A percentile compares a stretch with the other conserved stretches of the same genome.
These are phyloP conservation scores for Chlorella sp. DNA, from an alignment of 139 green algal species.

Conservation along the genomic window DNA sequence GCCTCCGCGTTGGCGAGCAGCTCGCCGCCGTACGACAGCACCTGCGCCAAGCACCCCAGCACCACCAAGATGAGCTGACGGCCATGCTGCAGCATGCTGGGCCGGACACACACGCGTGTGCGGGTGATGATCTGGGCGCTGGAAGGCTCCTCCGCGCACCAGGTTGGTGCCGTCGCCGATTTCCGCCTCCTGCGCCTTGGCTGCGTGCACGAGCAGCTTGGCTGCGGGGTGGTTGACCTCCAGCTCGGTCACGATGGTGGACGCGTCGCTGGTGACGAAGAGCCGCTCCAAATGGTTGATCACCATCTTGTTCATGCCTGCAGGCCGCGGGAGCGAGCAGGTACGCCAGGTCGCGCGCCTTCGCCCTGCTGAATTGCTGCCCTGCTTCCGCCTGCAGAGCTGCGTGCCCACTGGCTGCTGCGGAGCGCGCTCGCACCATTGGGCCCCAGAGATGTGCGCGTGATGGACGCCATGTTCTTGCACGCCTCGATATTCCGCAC, in stretches of 20 bases:
- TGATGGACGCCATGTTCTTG: constrained; percentile 89
- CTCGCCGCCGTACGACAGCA: constrained; percentile 91
- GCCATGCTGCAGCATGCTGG: too few relatives aligned
- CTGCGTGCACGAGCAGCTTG: constrained; percentile 90
- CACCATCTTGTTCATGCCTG: constrained; percentile 99
- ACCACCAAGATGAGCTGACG: too few relatives aligned
- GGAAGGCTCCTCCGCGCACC: constrained; percentile 40
- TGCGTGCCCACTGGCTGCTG: too few relatives aligned
- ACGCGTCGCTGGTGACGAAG: constrained; percentile 95
- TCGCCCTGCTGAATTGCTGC: background rate
- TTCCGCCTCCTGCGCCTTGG: constrained; percentile 90
- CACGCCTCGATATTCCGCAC: constrained; percentile 97
- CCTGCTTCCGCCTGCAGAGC: too few relatives aligned
- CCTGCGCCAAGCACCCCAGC: too few relatives aligned
- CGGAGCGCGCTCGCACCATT: constrained; percentile 86
- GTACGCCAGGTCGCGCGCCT: background rate
- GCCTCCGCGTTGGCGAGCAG: constrained; percentile 83
- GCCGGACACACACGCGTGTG: too few relatives aligned
- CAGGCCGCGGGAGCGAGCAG: background rate
- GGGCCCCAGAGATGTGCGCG: constrained; percentile 88
- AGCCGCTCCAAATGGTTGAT: constrained; percentile 99
- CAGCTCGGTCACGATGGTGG: constrained; percentile 92
- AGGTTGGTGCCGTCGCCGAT: constrained; percentile 97
- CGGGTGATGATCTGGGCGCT: too few relatives aligned
- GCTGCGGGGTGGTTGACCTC: constrained; percentile 97